These are phyloP conservation scores for Trichophyton verrucosum DNA, from an alignment of 2,329 filamentous ascomycete species.

Conservation along the genomic window DNA sequence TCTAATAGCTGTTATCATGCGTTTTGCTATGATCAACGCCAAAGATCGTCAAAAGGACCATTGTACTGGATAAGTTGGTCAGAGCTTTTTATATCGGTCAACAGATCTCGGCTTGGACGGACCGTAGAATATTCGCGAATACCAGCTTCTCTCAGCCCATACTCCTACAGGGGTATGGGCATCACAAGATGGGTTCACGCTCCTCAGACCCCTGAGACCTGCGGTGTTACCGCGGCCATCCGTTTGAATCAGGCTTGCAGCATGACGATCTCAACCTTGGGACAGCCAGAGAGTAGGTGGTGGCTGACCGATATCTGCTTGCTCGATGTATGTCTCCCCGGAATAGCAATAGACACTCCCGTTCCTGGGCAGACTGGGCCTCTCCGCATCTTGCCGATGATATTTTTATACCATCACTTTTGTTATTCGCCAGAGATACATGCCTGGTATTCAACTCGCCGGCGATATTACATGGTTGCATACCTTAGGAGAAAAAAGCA, in stretches of 20 bases:
- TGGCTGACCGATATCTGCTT: background rate
- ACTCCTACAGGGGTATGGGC: background rate
- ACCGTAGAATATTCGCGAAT: background rate
- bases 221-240: slow-evolving; percentile 2
- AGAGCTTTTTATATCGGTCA: background rate
- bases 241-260: background rate
- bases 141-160: background rate
- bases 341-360: background rate
- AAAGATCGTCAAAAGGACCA: background rate
- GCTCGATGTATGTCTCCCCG: background rate
- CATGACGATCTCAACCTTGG: slow-evolving; percentile 1
- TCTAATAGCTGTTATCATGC: background rate
- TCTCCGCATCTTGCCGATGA: slow-evolving; percentile 1
- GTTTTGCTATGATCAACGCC: background rate
- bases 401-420: background rate
- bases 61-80: background rate
- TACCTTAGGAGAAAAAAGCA: background rate
- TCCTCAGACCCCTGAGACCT: background rate
- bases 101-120: background rate
- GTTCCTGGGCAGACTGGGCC: background rate
- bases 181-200: slow-evolving; percentile 3
- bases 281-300: background rate
- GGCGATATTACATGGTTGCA: slow-evolving; percentile 1
- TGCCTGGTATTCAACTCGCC: background rate
- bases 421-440: background rate